Conservation (phyloP, 2,329 filamentous ascomycete species). For the Tricladium varicosporioides region DNA sequence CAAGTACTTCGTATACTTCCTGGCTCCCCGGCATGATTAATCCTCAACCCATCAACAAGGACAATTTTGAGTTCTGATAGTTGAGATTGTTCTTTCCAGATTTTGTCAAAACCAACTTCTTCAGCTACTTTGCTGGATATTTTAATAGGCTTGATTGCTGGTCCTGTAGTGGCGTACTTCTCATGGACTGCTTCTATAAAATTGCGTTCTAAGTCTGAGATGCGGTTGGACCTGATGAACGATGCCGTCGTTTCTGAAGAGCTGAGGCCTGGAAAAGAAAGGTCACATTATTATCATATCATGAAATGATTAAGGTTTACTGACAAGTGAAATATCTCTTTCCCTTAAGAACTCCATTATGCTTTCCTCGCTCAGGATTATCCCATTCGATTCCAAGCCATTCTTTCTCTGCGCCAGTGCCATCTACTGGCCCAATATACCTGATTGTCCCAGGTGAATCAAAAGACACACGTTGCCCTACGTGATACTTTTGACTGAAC, state of each 20-base stretch:
- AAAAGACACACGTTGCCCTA: conserved; percentile 79
- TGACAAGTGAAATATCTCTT: conserved; percentile 80
- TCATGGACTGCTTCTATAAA: conserved; percentile 77
- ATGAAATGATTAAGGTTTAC: conserved; percentile 17
- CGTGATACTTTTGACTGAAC: conserved; percentile 34
- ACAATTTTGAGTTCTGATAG: conserved; percentile 77
- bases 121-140: conserved; percentile 82
- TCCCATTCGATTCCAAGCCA: conserved; percentile 99
- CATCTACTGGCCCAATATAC: conserved; percentile 74
- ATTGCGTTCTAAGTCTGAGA: conserved; percentile 63
- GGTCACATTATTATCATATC: not conserved
- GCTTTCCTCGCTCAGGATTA: conserved; percentile 80
- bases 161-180: conserved; percentile 69
- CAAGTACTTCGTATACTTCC: conserved; percentile 50
- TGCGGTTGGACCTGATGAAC: conserved; percentile 78
- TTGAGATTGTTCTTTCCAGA: conserved; percentile 73
- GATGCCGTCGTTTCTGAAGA: conserved; percentile 72
- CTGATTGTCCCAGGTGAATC: conserved; percentile 79
- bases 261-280: conserved; percentile 47
- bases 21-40: conserved; percentile 44
- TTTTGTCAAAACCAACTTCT: conserved; percentile 94
- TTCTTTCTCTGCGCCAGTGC: conserved; percentile 60
- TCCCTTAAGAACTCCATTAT: conserved; percentile 80
- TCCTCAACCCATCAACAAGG: conserved; percentile 73
- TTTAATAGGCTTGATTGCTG: conserved; percentile 53